Base-by-base conservation (phyloP, 441 rosid genomes). In the Pelargonium fulgidum region DNA sequence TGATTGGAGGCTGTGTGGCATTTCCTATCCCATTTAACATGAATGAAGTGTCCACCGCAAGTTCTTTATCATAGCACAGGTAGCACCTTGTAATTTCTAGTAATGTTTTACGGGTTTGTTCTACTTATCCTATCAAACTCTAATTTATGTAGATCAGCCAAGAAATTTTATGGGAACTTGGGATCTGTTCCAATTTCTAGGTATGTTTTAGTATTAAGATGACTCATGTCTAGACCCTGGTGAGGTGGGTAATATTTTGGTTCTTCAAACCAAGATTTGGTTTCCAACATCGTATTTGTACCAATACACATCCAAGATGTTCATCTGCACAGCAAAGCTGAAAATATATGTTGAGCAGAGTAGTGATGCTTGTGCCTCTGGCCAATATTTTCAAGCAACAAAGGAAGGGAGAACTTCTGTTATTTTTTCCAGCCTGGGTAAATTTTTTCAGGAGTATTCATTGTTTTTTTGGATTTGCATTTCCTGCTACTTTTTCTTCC, bases 401-500 rank as follows among this genome's bases (percentile, higher is more conserved):
- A 80, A 80, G 81, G 87, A 84, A 77, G 88, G 75, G 81, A 73
- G 75, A 62, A 71, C 81, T 79, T 67, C 39, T 33, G 39, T 33
- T 33, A 33, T 33, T 81, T 77, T 77, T 82, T 79, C 78, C 77
- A 73, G 76, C 76, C 77, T 74, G 73, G 90, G 90, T 84, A 80
- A 84, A 81, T 80, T 75, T 75, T 67, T 75, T 83, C 75, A 75
- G 76, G 74, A 74, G n/a, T n/a, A n/a, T n/a, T n/a, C n/a, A n/a
- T n/a, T n/a, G n/a, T n/a, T n/a, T 78, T 59, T 77, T 72, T 78
- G 70, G 76, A 75, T 67, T 78, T n/a, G 70, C 76, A 71, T 71
- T 83, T 79, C 66, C 73, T 80, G 80, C 84, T 89, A 82, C 86
- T 86, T 72, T 80, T 78, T 75, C 72, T 84, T 80, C 79, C 72